Base-by-base conservation (phyloP, 768 basidiomycete genomes). In the Scleroderma bovista region DNA sequence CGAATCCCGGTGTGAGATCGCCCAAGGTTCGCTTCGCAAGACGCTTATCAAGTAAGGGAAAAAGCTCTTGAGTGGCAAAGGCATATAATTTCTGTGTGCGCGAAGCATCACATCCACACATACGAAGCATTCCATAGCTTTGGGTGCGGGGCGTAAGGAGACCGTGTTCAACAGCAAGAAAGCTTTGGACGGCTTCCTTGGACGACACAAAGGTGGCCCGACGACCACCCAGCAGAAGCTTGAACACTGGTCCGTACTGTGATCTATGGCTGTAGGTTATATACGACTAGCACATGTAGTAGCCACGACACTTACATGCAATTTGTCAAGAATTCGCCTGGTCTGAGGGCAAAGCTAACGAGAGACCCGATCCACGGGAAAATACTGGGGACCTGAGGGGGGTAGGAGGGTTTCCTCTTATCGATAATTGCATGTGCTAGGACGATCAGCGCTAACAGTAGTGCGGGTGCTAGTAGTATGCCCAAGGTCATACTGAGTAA, bases 261-360 rank as follows among this genome's bases (percentile, higher is more conserved):
- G 55, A n/a, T 24, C 63, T 63, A 22, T 5, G 16, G n/a, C 13
- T 4, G 29, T 26, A 15, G 33, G n/a, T 39, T 17, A n/a, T n/a
- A n/a, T n/a, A n/a, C n/a, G n/a, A n/a, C n/a, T n/a, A n/a, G n/a
- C n/a, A n/a, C n/a, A n/a, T n/a, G n/a, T n/a, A n/a, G n/a, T n/a
- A n/a, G n/a, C n/a, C n/a, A n/a, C n/a, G n/a, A n/a, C n/a, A n/a
- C 44, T 0, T 48, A 63, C 62, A 51, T 62, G 57, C 62, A 63
- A 46, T 23, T 26, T 3, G 44, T 48, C 11, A 62, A 51, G 44
- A 62, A 62, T 0, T 10, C 43, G 6, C 49, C 16, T 12, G 59
- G 62, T 19, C 50, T 57, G 13, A 61, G 36, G 0, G 29, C 51
- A 33, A 55, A 56, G 2, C 48, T 24, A 16, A 61, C 5, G 7